Base-by-base conservation (phyloP, 1,284 basidiomycete species). In the Tilletiopsis washingtonensis region DNA sequence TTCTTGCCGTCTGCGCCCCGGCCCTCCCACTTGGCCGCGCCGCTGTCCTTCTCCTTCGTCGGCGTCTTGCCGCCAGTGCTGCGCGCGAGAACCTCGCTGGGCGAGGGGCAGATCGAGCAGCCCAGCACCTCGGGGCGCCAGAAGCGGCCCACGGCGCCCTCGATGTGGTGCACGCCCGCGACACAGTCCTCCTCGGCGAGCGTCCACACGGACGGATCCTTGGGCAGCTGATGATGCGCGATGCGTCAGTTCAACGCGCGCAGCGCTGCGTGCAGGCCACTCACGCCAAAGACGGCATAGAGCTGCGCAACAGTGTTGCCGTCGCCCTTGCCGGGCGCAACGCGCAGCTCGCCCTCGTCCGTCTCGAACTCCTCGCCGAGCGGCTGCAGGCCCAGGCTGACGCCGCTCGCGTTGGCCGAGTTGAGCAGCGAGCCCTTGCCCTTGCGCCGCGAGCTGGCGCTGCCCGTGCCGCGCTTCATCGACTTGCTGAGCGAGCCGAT, bases 131-230 rank as follows among this genome's bases (percentile, higher is more conserved):
- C 91, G 40, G 91, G 88, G 47, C 91, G 79, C 90, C 90, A 96
- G 81, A 87, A 94, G 42, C 89, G 81, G 53, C 82, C 84, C 40
- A 96, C 86, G 36, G 90, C 90, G 61, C 87, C 85, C 44, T 91
- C 87, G 29, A 81, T 79, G 62, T 91, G 88, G 68, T 88, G 82
- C 36, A 91, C 79, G 49, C 89, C 87, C 51, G 84, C 75, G 45
- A 88, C 84, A 4, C 87, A 81, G 73, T 93, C 90, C 3, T 85
- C 83, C 74, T 96, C 91, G 0, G 89, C 85, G 37, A 91, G 80
- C 1, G 89, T 88, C 91, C 91, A 96, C n/a, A 60, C 62, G 15
- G 64, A 49, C 1, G 74, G 74, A 49, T 75, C 77, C 60, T 77
- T 77, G 9, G 76, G 74, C 3, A 78, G 63, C 29, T 34, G 29